Evolutionary conservation across 306 rosid genomes (phyloP).

Genomic region (Albizia julibrissin): DNA sequence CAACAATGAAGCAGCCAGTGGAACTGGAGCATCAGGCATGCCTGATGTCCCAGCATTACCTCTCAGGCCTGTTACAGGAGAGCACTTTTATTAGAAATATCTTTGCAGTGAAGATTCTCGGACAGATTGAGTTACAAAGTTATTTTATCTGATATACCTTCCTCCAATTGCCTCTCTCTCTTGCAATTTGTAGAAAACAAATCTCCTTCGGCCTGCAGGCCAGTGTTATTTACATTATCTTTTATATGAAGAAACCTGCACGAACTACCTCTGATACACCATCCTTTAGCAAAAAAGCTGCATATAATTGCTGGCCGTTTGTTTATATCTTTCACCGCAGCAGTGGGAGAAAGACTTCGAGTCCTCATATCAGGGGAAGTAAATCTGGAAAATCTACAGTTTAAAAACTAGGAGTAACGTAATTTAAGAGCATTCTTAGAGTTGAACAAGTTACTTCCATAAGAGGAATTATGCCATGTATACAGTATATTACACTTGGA

Average conservation of each 20-base stretch:
- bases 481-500: slow-evolving; percentile 21
- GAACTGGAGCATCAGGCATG: slow-evolving; percentile 47
- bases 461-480: slow-evolving; percentile 16
- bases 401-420: slow-evolving; percentile 45
- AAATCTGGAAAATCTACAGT: slow-evolving; percentile 51
- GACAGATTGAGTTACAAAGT: slow-evolving; percentile 39
- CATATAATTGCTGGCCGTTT: slow-evolving; percentile 61
- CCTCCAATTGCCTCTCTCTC: slow-evolving; percentile 54
- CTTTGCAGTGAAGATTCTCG: slow-evolving; percentile 36
- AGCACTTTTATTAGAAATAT: slow-evolving; percentile 44
- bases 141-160: slow-evolving; percentile 64
- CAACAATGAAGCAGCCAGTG: slow-evolving; percentile 43
- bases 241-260: slow-evolving; percentile 86
- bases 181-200: slow-evolving; percentile 43
- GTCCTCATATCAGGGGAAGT: slow-evolving; percentile 48
- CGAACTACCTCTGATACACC: slow-evolving; percentile 89
- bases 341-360: slow-evolving; percentile 52
- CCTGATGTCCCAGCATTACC: slow-evolving; percentile 47
- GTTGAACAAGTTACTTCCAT: slow-evolving; percentile 34
- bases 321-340: slow-evolving; percentile 53
- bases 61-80: slow-evolving; percentile 53
- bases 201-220: slow-evolving; percentile 55
- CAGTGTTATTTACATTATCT: slow-evolving; percentile 40
- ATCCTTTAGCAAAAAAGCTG: slow-evolving; percentile 82
- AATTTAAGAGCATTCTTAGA: slow-evolving; percentile 36